These are phyloP conservation scores for Cercospora nicotianae DNA, from an alignment of 2,329 filamentous ascomycete genomes.

Conservation along the genomic window DNA sequence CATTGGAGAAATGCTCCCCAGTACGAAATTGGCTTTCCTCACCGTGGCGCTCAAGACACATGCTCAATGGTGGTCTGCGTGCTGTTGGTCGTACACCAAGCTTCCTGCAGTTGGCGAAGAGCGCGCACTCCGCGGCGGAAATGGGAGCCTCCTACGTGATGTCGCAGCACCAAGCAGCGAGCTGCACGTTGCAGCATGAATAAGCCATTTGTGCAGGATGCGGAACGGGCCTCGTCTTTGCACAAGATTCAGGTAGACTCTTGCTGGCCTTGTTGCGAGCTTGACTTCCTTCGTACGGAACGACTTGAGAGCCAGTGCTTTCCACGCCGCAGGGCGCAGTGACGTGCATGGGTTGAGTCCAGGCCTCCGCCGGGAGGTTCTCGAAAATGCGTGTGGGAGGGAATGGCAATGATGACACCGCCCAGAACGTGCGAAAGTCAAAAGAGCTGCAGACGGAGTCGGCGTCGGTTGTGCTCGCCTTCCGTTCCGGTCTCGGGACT, in stretches of 20 bases:
- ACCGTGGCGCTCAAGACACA: neutral
- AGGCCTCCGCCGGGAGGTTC: neutral
- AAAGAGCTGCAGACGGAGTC: neutral
- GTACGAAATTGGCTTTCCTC: neutral
- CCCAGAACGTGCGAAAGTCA: neutral
- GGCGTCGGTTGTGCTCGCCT: neutral
- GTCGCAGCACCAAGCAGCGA: slow-evolving; percentile 1
- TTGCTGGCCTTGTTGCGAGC: neutral
- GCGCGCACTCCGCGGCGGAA: neutral
- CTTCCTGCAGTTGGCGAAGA: neutral
- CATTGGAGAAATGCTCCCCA: neutral
- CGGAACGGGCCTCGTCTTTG: slow-evolving; percentile 3
- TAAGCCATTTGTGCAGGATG: slow-evolving; percentile 8
- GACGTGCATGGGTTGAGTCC: neutral
- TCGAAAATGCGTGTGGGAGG: neutral
- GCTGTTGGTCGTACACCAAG: neutral
- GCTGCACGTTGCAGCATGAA: neutral
- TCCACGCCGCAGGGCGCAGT: neutral
- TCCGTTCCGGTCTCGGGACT: neutral
- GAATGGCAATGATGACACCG: neutral
- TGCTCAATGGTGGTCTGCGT: neutral
- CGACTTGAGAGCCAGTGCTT: neutral
- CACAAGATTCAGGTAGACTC: neutral
- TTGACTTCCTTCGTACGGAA: neutral
- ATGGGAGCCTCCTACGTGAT: slow-evolving; percentile 10